Evolutionary conservation across 1,284 basidiomycete genomes (phyloP), one percentile per base, ranked within the genome.

Genomic region (Lentinus polychrous): DNA sequence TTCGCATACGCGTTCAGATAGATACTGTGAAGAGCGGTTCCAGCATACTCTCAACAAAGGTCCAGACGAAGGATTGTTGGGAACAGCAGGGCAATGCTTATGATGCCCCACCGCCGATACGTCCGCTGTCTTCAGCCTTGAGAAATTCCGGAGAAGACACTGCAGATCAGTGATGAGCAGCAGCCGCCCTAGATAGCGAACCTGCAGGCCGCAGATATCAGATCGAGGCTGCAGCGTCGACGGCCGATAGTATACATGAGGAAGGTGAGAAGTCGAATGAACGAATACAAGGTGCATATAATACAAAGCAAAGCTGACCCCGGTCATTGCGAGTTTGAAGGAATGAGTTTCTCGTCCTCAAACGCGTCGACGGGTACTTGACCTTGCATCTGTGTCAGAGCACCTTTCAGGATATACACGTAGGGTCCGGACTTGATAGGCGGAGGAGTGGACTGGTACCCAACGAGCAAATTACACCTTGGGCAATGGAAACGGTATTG

Each of bases 301-400:
- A 37, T 20, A 37, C n/a, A 37, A 37, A 37, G n/a, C n/a, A 37
- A 4, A 37, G 20, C 7, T 14, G 20, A n/a, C 8, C 3, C 14
- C 7, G 8, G 20, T 42, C 15, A 24, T 7, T 18, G 40, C 7
- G 22, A 14, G 12, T 45, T 38, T 42, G 33, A 17, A n/a, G 32
- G 41, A 33, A 55, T 37, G 46, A 58, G 48, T 11, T 56, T 55
- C 53, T 81, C 81, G 45, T 80, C 75, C 40, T 83, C 78, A 59
- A 91, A 87, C 7, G 88, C 88, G 54, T 86, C 85, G 41, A 73
- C 63, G 5, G 87, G 87, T 22, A 88, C 68, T 62, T 90, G 83
- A 18, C 87, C 87, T 67, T 91, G 87, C 54, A 81, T 69, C 59
- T 85, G 83, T 23, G 85, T 87, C 46, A 91, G 71, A 18, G 87